These are phyloP conservation scores for Candida methanosorbosa DNA, from an alignment of 805 yeast species.

Conservation along the genomic window DNA sequence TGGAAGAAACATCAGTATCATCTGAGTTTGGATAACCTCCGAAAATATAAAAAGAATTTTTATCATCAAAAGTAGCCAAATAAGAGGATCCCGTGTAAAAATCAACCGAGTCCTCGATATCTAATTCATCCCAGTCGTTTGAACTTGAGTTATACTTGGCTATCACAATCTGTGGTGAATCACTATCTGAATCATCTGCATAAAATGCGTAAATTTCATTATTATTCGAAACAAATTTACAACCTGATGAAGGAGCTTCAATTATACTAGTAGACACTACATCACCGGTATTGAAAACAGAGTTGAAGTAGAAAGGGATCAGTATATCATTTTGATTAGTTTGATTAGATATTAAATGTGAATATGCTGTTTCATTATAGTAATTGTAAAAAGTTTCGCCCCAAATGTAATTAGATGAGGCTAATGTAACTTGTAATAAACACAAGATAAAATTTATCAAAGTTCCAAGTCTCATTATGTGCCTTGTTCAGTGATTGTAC, in stretches of 20 bases:
- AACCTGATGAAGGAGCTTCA: conserved; percentile 13
- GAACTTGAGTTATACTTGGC: conserved; percentile 9
- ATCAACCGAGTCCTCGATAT: conserved; percentile 7
- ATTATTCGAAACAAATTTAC: conserved; percentile 12
- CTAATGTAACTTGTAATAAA: no score
- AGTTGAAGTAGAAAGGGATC: conserved; percentile 19
- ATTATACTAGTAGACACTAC: conserved; percentile 5
- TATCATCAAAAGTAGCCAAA: conserved; percentile 30
- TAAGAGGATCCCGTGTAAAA: conserved; percentile 28
- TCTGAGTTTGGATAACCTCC: conserved; percentile 34
- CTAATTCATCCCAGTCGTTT: conserved; percentile 14
- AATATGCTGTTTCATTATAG: conserved; percentile 20
- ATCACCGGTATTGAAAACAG: conserved; percentile 14
- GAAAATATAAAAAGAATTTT: conserved; percentile 38
- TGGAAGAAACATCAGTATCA: conserved; percentile 21
- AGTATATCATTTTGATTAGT: conserved; percentile 6
- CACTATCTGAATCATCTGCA: conserved; percentile 4
- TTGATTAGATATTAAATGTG: conserved; percentile 10
- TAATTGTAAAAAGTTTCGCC: conserved; percentile 22
- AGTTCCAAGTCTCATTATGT: no score
- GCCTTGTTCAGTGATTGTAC: no score
- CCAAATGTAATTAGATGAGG: no score
- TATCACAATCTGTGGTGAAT: conserved; percentile 2
- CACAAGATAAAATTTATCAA: no score
- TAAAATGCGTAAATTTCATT: conserved; percentile 17